Evolutionary conservation across 2,329 filamentous ascomycete genomes (phyloP).

Genomic region (Penicillium sp.): DNA sequence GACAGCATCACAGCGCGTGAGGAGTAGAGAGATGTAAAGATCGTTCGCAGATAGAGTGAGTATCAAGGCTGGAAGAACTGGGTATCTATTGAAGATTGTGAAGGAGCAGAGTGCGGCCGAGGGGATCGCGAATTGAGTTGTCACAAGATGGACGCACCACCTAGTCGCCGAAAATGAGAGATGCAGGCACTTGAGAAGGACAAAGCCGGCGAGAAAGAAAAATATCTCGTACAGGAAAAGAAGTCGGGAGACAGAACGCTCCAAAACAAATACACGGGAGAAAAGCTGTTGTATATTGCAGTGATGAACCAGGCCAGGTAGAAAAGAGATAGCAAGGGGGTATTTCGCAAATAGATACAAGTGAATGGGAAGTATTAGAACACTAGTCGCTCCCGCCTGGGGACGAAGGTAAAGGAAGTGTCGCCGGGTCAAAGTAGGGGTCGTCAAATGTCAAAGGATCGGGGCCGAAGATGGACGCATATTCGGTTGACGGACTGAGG

Average conservation of each 20-base stretch:
- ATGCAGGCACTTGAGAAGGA: not conserved
- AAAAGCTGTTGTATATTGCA: conserved; percentile 6
- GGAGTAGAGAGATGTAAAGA: not conserved
- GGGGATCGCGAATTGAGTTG: not conserved
- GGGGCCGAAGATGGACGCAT: conserved; percentile 9
- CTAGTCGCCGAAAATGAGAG: not conserved
- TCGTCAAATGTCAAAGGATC: conserved; percentile 9
- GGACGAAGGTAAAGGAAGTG: conserved; percentile 23
- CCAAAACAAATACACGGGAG: not conserved
- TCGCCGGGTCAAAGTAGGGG: conserved; percentile 12
- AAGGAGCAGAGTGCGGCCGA: conserved; percentile 3
- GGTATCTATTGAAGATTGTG: conserved; percentile 31
- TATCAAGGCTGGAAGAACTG: conserved; percentile 22
- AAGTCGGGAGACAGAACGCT: conserved; percentile 2
- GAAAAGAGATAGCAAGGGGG: conserved; percentile 19
- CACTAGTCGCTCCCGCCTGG: conserved; percentile 24
- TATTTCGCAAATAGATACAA: conserved; percentile 23
- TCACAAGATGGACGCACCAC: conserved; percentile 11
- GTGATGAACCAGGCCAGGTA: conserved; percentile 4
- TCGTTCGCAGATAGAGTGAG: not conserved
- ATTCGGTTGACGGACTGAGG: conserved; percentile 34
- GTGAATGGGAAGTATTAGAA: conserved; percentile 10
- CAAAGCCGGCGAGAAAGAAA: not conserved
- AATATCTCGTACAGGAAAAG: conserved; percentile 4
- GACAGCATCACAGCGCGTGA: not conserved